Evolutionary conservation across 768 basidiomycete genomes (phyloP), one percentile per base, ranked within the genome.

Genomic region (Epithele typhae): DNA sequence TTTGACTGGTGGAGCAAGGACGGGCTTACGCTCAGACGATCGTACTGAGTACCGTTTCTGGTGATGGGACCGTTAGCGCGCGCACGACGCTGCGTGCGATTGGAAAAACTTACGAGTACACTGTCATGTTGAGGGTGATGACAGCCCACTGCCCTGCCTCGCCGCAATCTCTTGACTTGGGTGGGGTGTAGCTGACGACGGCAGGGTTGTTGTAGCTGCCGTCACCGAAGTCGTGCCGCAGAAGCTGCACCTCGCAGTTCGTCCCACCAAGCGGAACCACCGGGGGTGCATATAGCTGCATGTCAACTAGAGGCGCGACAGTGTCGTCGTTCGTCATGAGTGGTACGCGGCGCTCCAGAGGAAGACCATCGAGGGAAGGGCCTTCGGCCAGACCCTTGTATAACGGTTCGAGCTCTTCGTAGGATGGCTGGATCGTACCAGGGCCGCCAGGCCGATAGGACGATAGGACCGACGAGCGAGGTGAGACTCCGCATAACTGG

Each of bases 91-190:
- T 30, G 8, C 27, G 27, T 7, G 8, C 14, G 27, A 30, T 7
- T 7, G 8, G 14, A 14, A 14, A 30, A 27, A 25, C 41, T 43
- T 27, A 49, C 47, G 47, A 49, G 4, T 81, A 80, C n/a, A 81
- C 81, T 0, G 86, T 86, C 49, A 84, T 77, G 57, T 86, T 86
- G 22, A 87, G 67, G 3, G 77, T 81, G 25, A 87, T 69, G 0
- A 75, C 84, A 6, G 81, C 75, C 84, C 85, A 87, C 9, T 78
- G 74, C 2, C 85, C 83, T 22, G 72, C 65, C 4, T 67, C 55
- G 17, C 86, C 85, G 59, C 85, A 87, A 15, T 21, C 27, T 1
- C 18, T 22, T 12, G 21, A 34, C 19, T 32, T 30, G 9, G 47
- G 47, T 5, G 43, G 43, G 8, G 24, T 23, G 33, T 44, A 40